These are phyloP conservation scores for Backusella psychrophila DNA, from an alignment of 192 early-diverging fungal species.

Conservation along the genomic window DNA sequence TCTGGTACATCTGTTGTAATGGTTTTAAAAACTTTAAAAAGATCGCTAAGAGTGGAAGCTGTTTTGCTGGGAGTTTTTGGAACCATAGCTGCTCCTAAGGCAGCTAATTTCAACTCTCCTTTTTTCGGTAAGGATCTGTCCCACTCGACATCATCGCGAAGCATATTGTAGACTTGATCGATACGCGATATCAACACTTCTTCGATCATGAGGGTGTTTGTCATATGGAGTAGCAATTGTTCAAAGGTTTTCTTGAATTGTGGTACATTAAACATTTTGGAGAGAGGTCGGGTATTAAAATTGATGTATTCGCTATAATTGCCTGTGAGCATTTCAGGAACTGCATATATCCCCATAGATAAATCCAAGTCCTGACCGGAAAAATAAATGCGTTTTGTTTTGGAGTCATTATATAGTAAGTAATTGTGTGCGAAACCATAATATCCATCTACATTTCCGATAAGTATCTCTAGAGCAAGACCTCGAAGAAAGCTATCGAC, in stretches of 20 bases:
- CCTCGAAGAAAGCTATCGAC: no score
- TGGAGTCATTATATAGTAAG: no score
- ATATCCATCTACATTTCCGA: no score
- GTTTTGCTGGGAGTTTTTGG: no score
- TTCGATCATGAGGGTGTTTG: neutral
- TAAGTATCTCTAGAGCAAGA: no score
- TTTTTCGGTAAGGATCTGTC: neutral
- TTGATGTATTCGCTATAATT: conserved; percentile 17
- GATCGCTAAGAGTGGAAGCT: neutral
- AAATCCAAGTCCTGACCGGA: conserved; percentile 12
- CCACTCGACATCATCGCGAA: conserved; percentile 7
- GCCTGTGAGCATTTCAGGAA: neutral
- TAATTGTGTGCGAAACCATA: no score
- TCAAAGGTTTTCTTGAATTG: neutral
- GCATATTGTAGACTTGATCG: neutral
- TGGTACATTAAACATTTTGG: neutral
- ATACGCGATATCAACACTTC: neutral
- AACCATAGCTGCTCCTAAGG: neutral
- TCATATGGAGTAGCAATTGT: neutral
- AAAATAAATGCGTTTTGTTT: no score
- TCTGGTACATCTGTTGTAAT: neutral
- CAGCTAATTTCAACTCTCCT: neutral
- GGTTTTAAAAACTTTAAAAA: neutral
- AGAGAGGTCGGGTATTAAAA: neutral
- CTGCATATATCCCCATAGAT: neutral